Conservation (phyloP, 148 eudicot species). For the Cornus suecica region DNA sequence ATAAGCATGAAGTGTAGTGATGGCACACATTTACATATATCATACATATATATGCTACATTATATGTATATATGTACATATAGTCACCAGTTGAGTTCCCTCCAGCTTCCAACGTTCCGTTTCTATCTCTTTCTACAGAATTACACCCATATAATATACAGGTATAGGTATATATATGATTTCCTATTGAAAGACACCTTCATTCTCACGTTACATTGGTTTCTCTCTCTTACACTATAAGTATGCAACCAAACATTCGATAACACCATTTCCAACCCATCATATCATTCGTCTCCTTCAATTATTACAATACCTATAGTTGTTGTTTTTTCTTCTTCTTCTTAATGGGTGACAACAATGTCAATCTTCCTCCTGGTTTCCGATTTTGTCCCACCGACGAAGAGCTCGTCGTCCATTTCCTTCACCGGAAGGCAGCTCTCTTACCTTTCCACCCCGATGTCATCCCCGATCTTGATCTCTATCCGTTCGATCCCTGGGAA, state of each 20-base stretch:
- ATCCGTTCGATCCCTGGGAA: constrained; percentile 77
- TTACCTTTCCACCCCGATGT: constrained; percentile 73
- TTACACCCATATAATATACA: too few relatives aligned
- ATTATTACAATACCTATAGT: background rate
- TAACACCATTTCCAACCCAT: constrained; percentile 11
- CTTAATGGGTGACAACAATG: constrained; percentile 39
- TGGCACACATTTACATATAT: constrained; percentile 17
- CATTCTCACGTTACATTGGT: constrained; percentile 31
- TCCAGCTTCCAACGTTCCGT: constrained; percentile 20
- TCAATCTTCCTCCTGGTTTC: constrained; percentile 77
- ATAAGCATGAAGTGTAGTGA: constrained; percentile 72
- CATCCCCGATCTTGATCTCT: constrained; percentile 80
- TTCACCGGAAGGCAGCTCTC: constrained; percentile 57
- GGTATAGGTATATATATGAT: background rate
- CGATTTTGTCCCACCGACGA: constrained; percentile 84
- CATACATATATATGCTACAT: background rate
- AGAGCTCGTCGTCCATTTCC: constrained; percentile 89
- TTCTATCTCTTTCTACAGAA: background rate
- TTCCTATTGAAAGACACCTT: constrained; percentile 24
- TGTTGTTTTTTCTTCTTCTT: background rate
- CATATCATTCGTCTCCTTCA: background rate
- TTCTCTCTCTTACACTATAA: constrained; percentile 27
- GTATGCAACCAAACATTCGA: constrained; percentile 20
- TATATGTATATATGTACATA: background rate
- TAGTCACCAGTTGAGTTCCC: constrained; percentile 16